A percentile compares a stretch with the other conserved stretches of the same genome.
Conservation (phyloP, 106 monocot species). For the Dendrobium catenatum region DNA sequence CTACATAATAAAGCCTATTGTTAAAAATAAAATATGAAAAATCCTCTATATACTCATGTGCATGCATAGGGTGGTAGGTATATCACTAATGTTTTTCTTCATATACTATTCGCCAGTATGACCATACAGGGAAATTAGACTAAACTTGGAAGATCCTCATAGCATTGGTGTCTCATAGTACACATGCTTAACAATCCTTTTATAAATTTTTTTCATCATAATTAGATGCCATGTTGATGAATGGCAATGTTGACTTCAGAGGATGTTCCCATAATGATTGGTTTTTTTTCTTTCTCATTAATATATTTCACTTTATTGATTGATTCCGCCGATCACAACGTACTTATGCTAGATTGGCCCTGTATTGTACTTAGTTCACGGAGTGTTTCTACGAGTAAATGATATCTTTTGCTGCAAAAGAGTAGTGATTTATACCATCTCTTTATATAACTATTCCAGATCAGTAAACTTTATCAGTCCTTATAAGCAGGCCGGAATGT, state of each 20-base stretch:
- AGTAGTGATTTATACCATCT: neutral
- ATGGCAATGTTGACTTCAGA: neutral
- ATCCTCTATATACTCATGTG: no score
- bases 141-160: no score
- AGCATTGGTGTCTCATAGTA: no score
- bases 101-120: no score
- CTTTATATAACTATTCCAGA: neutral
- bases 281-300: neutral
- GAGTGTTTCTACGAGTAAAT: neutral
- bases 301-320: neutral
- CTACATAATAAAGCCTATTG: no score
- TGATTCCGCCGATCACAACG: neutral
- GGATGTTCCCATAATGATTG: neutral
- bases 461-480: neutral
- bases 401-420: neutral
- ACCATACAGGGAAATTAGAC: no score
- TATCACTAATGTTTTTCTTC: no score
- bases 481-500: conserved; percentile 70
- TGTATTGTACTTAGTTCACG: neutral
- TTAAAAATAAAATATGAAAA: no score
- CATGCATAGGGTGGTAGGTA: no score
- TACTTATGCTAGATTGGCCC: neutral
- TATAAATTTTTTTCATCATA: no score
- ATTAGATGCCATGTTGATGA: neutral
- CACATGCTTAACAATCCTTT: no score